Evolutionary conservation across 2,329 filamentous ascomycete genomes (phyloP).

Genomic region (Scedosporium apiospermum): DNA sequence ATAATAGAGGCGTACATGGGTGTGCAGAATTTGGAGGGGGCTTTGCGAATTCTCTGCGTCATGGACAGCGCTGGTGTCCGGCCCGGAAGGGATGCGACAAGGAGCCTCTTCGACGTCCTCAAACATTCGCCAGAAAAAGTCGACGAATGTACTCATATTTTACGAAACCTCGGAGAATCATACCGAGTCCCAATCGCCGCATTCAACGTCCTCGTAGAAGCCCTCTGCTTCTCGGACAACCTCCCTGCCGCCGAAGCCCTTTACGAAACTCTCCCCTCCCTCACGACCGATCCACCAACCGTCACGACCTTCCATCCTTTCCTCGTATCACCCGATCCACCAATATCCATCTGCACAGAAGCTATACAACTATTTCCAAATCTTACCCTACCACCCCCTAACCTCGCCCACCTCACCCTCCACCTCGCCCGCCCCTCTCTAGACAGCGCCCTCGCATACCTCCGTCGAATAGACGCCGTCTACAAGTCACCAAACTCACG

Average conservation of each 20-base stretch:
- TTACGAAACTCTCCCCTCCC: slow-evolving; percentile 7
- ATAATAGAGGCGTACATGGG: slow-evolving; percentile 62
- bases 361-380: slow-evolving; percentile 4
- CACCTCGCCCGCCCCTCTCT: background rate
- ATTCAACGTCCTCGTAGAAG: slow-evolving; percentile 25
- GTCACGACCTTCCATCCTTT: slow-evolving; percentile 9
- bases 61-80: slow-evolving; percentile 58
- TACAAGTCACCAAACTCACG: background rate
- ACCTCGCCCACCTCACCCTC: background rate
- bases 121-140: slow-evolving; percentile 33
- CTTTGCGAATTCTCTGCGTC: slow-evolving; percentile 61
- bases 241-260: slow-evolving; percentile 10
- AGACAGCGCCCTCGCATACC: slow-evolving; percentile 3
- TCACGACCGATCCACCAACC: slow-evolving; percentile 12
- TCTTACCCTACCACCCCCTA: background rate
- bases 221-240: slow-evolving; percentile 10
- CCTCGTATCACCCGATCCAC: slow-evolving; percentile 10
- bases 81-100: slow-evolving; percentile 50
- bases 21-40: slow-evolving; percentile 49
- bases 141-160: slow-evolving; percentile 40
- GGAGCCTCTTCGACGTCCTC: slow-evolving; percentile 51
- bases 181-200: slow-evolving; percentile 27
- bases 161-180: slow-evolving; percentile 40
- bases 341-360: background rate
- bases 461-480: slow-evolving; percentile 2